These are phyloP conservation scores for Sphagnum fallax DNA, from an alignment of 228 moss, liverwort and hornwort species.

Conservation along the genomic window DNA sequence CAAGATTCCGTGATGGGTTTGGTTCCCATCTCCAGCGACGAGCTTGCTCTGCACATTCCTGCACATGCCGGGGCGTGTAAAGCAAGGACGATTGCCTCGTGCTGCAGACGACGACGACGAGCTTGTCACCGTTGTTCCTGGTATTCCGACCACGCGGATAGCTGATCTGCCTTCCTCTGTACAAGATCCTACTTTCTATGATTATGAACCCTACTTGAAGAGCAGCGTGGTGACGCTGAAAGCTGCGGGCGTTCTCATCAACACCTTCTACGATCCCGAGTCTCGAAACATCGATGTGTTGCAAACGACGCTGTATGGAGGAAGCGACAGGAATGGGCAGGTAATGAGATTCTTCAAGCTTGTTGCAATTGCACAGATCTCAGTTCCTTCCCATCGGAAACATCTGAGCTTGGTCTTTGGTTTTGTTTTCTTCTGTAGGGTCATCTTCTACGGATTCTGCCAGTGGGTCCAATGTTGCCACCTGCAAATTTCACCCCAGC, in stretches of 20 bases:
- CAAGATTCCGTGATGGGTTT: constrained; percentile 26
- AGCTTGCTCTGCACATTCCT: constrained; percentile 8
- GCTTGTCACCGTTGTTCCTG: constrained; percentile 25
- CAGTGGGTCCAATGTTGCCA: constrained; percentile 33
- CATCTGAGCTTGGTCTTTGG: too few relatives aligned
- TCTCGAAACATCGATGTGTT: constrained; percentile 13
- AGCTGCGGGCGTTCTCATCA: constrained; percentile 25
- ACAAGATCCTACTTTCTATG: constrained; percentile 3
- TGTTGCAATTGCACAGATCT: too few relatives aligned
- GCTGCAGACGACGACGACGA: constrained; percentile 14
- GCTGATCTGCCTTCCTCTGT: constrained; percentile 24
- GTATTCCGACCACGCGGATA: constrained; percentile 25
- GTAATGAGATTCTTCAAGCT: too few relatives aligned
- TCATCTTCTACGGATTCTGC: constrained; percentile 25
- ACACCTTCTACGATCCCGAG: constrained; percentile 36
- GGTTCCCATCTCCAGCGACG: constrained; percentile 13
- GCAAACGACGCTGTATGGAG: background rate
- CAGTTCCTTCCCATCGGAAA: too few relatives aligned
- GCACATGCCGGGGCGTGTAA: constrained; percentile 21
- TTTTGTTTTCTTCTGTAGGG: too few relatives aligned
- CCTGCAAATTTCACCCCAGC: constrained; percentile 15
- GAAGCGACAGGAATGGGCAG: background rate
- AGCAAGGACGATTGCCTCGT: constrained; percentile 21
- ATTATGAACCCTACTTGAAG: constrained; percentile 6
- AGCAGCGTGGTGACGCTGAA: constrained; percentile 23